phyloP scores from a whole-genome alignment of 768 basidiomycete genomes.

The Russula earlei region DNA sequence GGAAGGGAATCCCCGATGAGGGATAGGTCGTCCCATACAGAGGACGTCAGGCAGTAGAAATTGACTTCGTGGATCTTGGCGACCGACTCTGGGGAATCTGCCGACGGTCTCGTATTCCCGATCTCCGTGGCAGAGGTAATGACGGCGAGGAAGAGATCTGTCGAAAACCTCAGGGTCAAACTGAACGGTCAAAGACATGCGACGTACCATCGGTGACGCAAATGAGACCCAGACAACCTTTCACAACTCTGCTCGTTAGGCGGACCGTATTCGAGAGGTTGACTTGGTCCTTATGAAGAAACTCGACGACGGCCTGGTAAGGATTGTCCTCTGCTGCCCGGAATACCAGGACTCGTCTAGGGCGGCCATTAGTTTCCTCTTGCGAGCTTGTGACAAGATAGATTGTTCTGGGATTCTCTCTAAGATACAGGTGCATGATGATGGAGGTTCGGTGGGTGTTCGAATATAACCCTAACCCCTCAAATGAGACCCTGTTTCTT shows the following conservation, averaged over 20 bases:
- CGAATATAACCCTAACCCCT: too few species aligned
- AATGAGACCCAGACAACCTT: conserved; percentile 80
- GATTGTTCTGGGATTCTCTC: conserved; percentile 56
- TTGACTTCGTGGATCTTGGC: conserved; percentile 80
- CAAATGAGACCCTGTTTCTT: conserved; percentile 91
- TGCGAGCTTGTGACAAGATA: conserved; percentile 64
- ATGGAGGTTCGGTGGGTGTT: too few species aligned
- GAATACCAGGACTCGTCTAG: conserved; percentile 59
- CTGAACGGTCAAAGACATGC: neutral
- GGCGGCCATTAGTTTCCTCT: conserved; percentile 53
- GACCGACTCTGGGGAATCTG: conserved; percentile 52
- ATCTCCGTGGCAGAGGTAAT: conserved; percentile 69
- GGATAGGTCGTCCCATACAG: conserved; percentile 74
- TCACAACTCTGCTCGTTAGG: conserved; percentile 61
- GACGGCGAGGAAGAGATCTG: conserved; percentile 81
- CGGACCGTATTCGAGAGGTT: conserved; percentile 54
- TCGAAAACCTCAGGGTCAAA: neutral
- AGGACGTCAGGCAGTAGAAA: conserved; percentile 80
- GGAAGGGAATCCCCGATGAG: conserved; percentile 42
- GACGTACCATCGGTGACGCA: conserved; percentile 57
- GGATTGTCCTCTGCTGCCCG: conserved; percentile 45
- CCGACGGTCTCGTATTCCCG: conserved; percentile 58
- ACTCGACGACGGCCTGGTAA: conserved; percentile 76
- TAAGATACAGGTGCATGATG: conserved; percentile 69
- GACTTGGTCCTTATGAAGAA: conserved; percentile 63